phyloP scores from a whole-genome alignment of 768 basidiomycete species.

The Cystobasidium onofrii region DNA sequence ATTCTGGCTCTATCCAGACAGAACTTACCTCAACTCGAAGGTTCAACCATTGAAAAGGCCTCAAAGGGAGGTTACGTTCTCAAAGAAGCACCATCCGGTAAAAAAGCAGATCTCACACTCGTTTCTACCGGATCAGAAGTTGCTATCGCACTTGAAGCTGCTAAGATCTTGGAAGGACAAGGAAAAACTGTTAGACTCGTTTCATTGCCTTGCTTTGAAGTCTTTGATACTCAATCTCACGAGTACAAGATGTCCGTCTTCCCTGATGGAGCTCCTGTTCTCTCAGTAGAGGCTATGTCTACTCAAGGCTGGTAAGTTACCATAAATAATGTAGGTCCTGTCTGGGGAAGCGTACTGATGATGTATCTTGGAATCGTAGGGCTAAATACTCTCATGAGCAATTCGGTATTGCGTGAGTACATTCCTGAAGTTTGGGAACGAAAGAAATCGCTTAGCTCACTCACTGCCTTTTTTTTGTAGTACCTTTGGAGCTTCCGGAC shows the following conservation, averaged over 20 bases:
- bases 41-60: conserved; percentile 75
- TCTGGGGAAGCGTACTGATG: no score
- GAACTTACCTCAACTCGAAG: conserved; percentile 85
- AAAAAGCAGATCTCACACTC: conserved; percentile 69
- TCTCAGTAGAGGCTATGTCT: conserved; percentile 19
- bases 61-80: conserved; percentile 80
- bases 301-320: conserved; percentile 4
- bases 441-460: no score
- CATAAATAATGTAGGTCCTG: not conserved
- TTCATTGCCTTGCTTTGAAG: conserved; percentile 79
- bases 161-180: conserved; percentile 63
- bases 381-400: conserved; percentile 27
- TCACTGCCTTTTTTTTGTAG: not conserved
- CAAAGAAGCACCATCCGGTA: conserved; percentile 58
- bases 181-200: conserved; percentile 76
- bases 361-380: not conserved
- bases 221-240: conserved; percentile 67
- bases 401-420: conserved; percentile 14
- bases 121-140: conserved; percentile 87
- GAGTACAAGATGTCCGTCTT: conserved; percentile 76
- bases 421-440: not conserved
- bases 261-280: conserved; percentile 45
- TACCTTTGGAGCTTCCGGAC: conserved; percentile 22
- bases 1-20: conserved; percentile 64
- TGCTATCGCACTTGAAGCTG: conserved; percentile 75